phyloP scores from a whole-genome alignment of 352 stramenopile species.

The Phytophthora melonis region DNA sequence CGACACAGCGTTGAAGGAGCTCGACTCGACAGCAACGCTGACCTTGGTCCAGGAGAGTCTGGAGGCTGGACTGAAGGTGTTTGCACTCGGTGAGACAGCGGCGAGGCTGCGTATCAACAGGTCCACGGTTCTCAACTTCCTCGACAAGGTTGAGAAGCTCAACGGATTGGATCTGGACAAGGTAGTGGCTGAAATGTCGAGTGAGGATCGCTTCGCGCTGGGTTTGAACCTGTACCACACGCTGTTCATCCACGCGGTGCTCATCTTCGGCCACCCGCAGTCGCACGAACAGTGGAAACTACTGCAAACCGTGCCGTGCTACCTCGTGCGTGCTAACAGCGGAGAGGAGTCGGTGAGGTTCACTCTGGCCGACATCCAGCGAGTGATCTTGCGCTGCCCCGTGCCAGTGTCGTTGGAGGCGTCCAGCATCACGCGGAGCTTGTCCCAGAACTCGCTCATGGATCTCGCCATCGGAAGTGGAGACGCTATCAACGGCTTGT shows the following conservation, averaged over 20 bases:
- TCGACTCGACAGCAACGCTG: neutral
- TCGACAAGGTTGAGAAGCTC: constrained; percentile 62
- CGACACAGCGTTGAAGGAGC: neutral
- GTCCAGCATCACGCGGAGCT: constrained; percentile 28
- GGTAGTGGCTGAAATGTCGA: constrained; percentile 16
- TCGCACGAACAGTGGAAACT: constrained; percentile 83
- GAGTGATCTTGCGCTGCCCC: constrained; percentile 76
- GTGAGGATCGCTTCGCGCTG: constrained; percentile 65
- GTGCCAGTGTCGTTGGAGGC: constrained; percentile 44
- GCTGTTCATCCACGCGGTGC: constrained; percentile 84
- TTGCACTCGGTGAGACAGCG: constrained; percentile 32
- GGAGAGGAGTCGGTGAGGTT: constrained; percentile 41
- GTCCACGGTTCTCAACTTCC: constrained; percentile 48
- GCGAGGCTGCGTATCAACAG: constrained; percentile 25
- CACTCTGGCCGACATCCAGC: constrained; percentile 89
- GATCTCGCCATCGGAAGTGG: constrained; percentile 40
- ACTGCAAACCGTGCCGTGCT: constrained; percentile 63
- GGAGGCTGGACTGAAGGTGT: constrained; percentile 42
- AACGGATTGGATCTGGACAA: constrained; percentile 49
- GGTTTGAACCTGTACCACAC: constrained; percentile 93
- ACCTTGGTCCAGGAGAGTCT: constrained; percentile 38
- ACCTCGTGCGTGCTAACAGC: constrained; percentile 36
- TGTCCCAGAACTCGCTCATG: constrained; percentile 40
- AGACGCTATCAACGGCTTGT: constrained; percentile 38
- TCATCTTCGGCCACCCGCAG: constrained; percentile 53